These are phyloP conservation scores for Suillus placidus DNA, from an alignment of 768 basidiomycete species.

Conservation along the genomic window DNA sequence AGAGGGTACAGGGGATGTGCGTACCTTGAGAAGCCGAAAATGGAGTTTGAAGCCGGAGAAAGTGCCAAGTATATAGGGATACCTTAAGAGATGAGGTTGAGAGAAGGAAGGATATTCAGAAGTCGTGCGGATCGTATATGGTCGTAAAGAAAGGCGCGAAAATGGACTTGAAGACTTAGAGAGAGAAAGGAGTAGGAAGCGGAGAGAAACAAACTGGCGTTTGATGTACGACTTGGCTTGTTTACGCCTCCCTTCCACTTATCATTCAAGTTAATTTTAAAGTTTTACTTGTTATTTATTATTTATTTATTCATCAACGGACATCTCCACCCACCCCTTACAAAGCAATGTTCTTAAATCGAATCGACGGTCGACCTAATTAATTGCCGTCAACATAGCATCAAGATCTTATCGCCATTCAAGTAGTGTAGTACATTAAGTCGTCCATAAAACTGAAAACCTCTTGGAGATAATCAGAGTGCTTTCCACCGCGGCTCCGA, in stretches of 20 bases:
- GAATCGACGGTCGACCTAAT: slow-evolving; percentile 8
- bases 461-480: neutral
- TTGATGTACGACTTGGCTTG: slow-evolving; percentile 22
- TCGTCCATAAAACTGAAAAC: neutral
- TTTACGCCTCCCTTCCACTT: slow-evolving; percentile 19
- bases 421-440: too few species aligned
- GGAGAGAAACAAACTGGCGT: slow-evolving; percentile 35
- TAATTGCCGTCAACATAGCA: slow-evolving; percentile 7
- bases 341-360: slow-evolving; percentile 4
- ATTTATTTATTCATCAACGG: slow-evolving; percentile 12
- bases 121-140: slow-evolving; percentile 71
- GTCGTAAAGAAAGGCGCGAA: slow-evolving; percentile 56
- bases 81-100: slow-evolving; percentile 30
- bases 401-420: neutral
- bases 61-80: slow-evolving; percentile 35
- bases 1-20: slow-evolving; percentile 3
- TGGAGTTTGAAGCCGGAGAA: slow-evolving; percentile 26
- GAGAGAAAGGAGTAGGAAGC: slow-evolving; percentile 26
- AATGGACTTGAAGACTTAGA: slow-evolving; percentile 29
- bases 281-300: neutral
- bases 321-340: slow-evolving; percentile 17
- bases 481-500: neutral
- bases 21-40: slow-evolving; percentile 18
- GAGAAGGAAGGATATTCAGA: slow-evolving; percentile 36
- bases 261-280: slow-evolving; percentile 3